phyloP scores from a whole-genome alignment of 1,284 basidiomycete genomes.

The Coniferiporia weirii region DNA sequence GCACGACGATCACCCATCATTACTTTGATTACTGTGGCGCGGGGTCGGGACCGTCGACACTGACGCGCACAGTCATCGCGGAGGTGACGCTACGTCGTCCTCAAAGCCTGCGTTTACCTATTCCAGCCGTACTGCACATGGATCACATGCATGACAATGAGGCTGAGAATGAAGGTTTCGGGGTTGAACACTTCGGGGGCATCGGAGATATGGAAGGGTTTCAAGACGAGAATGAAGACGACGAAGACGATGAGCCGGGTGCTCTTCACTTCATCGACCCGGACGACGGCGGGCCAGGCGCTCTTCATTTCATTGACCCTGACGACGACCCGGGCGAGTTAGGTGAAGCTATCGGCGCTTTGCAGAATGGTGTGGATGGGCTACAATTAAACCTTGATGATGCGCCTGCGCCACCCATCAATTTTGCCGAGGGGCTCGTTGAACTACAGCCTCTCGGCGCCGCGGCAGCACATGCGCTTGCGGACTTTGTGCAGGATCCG shows the following conservation, averaged over 20 bases:
- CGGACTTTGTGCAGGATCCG: conserved; percentile 10
- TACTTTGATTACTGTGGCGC: conserved; percentile 5
- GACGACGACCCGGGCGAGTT: not conserved
- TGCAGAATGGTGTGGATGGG: not conserved
- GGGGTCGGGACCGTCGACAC: not conserved
- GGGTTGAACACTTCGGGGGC: not conserved
- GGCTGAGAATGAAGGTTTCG: not conserved
- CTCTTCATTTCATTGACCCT: not conserved
- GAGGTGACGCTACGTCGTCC: conserved; percentile 12
- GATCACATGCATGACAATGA: not conserved
- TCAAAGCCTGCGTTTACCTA: not conserved
- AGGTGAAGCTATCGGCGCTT: not conserved
- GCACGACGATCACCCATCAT: conserved; percentile 14
- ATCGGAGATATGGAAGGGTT: not conserved
- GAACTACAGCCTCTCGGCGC: not conserved
- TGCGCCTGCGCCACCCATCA: not conserved
- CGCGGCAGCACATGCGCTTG: conserved; percentile 2
- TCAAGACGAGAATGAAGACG: not conserved
- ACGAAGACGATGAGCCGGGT: not conserved
- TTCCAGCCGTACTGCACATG: not conserved
- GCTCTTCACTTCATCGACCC: not conserved
- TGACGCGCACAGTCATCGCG: conserved; percentile 12
- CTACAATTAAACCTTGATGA: not conserved
- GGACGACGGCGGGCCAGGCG: not conserved
- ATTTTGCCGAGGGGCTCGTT: not conserved